These are phyloP conservation scores for Draba incana DNA, from an alignment of 345 rosid species.

Conservation along the genomic window DNA sequence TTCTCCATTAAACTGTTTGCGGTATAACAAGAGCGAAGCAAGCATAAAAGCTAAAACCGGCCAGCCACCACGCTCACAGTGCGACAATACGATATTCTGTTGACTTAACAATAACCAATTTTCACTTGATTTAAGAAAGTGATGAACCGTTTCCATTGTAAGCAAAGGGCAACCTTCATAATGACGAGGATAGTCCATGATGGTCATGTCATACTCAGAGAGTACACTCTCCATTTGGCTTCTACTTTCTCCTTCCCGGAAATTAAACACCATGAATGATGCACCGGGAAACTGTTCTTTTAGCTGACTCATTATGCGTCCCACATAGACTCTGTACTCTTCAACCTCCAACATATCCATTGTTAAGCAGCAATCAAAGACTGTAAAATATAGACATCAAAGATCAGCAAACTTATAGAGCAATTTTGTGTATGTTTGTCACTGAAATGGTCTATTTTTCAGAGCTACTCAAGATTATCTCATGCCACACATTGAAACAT, in stretches of 20 bases:
- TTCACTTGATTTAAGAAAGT: conserved; percentile 71
- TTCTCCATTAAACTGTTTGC: conserved; percentile 65
- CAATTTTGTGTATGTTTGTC: conserved; percentile 13
- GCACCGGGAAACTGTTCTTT: conserved; percentile 59
- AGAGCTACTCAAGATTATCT: neutral
- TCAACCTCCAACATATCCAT: conserved; percentile 57
- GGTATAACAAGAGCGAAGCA: conserved; percentile 64
- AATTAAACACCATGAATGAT: conserved; percentile 80
- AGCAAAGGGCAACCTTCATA: conserved; percentile 80
- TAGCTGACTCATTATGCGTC: conserved; percentile 61
- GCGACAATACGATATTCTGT: conserved; percentile 67
- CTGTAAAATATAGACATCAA: conserved; percentile 43
- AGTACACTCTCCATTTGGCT: conserved; percentile 58
- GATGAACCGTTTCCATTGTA: conserved; percentile 67
- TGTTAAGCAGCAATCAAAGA: conserved; percentile 71
- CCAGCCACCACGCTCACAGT: conserved; percentile 79
- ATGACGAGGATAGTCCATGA: conserved; percentile 79
- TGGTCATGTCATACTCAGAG: conserved; percentile 72
- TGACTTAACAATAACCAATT: conserved; percentile 68
- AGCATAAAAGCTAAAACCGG: conserved; percentile 84
- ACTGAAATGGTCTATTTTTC: conserved; percentile 1
- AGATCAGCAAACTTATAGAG: conserved; percentile 27
- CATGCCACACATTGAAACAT: neutral
- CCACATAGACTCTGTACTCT: conserved; percentile 54
- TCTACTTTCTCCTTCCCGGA: conserved; percentile 59